Evolutionary conservation across 2,329 filamentous ascomycete species (phyloP).

Genomic region (Elsinoe fawcettii): DNA sequence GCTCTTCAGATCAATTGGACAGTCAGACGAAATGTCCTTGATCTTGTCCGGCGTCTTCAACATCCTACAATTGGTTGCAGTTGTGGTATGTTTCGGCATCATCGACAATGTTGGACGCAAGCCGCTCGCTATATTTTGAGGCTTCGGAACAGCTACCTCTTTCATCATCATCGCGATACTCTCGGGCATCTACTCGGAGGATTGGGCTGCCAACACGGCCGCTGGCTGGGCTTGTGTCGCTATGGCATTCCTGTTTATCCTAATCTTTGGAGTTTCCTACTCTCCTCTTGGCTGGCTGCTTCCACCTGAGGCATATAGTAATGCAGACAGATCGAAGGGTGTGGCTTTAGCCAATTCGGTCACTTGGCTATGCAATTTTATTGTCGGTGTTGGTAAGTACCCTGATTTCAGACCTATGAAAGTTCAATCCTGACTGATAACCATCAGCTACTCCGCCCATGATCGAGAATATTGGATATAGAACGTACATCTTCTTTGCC

Average conservation of each 20-base stretch:
- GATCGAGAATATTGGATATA: slow-evolving; percentile 46
- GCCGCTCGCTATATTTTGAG: slow-evolving; percentile 40
- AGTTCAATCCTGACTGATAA: not conserved
- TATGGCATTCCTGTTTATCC: slow-evolving; percentile 17
- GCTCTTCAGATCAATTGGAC: slow-evolving; percentile 43
- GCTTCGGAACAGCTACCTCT: slow-evolving; percentile 25
- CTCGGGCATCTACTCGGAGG: slow-evolving; percentile 20
- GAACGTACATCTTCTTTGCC: slow-evolving; percentile 55
- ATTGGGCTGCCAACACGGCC: slow-evolving; percentile 23
- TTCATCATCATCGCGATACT: slow-evolving; percentile 29
- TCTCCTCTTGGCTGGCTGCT: slow-evolving; percentile 33
- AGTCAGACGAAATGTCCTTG: slow-evolving; percentile 36
- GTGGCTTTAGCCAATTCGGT: slow-evolving; percentile 8
- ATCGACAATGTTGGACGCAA: slow-evolving; percentile 60
- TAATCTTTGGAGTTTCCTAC: slow-evolving; percentile 26
- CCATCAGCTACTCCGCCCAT: slow-evolving; percentile 23
- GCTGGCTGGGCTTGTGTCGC: slow-evolving; percentile 18
- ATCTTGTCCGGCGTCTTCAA: slow-evolving; percentile 62
- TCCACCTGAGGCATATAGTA: slow-evolving; percentile 21
- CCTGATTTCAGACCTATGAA: not conserved
- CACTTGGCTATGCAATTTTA: slow-evolving; percentile 21
- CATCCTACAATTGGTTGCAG: slow-evolving; percentile 59
- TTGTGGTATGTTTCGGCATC: slow-evolving; percentile 56
- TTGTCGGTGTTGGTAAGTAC: slow-evolving; percentile 14
- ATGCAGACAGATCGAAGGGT: slow-evolving; percentile 14